These are phyloP conservation scores for Thuja plicata DNA, from an alignment of 83 land plant genomes.

Conservation along the genomic window DNA sequence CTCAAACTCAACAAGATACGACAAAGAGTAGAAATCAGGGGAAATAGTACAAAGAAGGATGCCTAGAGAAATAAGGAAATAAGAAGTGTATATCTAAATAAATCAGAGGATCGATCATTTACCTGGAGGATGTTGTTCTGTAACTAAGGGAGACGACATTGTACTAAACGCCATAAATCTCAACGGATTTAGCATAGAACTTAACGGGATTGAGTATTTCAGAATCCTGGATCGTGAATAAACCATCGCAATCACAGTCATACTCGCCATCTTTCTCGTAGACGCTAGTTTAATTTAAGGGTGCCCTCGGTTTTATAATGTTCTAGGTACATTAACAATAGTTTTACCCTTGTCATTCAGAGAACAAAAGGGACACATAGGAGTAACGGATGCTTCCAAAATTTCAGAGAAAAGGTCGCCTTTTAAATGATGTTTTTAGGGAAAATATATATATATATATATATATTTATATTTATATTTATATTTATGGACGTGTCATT, in stretches of 20 bases:
- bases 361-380: no score
- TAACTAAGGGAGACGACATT: not conserved
- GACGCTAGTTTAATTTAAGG: not conserved
- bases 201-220: not conserved
- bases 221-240: not conserved
- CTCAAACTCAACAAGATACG: not conserved
- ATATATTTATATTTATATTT: no score
- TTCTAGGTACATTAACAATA: not conserved
- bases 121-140: not conserved
- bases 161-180: not conserved
- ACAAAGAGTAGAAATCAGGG: not conserved
- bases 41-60: not conserved
- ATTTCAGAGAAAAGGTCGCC: no score
- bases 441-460: no score
- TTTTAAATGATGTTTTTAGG: no score
- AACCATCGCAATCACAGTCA: not conserved
- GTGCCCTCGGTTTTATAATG: not conserved
- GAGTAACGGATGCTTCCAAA: no score
- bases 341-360: no score
- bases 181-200: not conserved
- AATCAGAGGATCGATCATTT: not conserved
- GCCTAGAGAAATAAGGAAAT: not conserved
- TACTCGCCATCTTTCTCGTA: not conserved
- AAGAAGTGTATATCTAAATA: no score
- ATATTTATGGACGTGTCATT: no score